These are phyloP conservation scores for Hypoxylon sp. DNA, from an alignment of 2,329 filamentous ascomycete genomes.

Conservation along the genomic window DNA sequence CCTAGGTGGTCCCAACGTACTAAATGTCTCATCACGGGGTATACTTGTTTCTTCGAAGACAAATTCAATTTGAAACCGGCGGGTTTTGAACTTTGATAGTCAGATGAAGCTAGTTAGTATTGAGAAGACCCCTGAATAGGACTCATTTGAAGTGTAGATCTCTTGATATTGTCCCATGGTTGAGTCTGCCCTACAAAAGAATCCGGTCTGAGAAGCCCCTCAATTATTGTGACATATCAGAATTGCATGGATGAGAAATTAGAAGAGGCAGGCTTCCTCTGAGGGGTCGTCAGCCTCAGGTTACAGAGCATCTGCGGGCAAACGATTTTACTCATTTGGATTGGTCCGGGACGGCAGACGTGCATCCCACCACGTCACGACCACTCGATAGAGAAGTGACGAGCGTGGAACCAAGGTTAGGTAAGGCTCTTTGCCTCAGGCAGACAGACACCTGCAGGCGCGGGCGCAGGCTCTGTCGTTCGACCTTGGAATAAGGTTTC, in stretches of 20 bases:
- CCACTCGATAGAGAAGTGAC: not conserved
- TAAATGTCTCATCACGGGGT: too few relatives aligned
- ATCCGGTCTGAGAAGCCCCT: not conserved
- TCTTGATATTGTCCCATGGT: not conserved
- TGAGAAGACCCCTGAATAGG: not conserved
- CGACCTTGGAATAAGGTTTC: slow-evolving; percentile 3
- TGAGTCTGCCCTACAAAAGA: not conserved
- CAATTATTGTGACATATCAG: slow-evolving; percentile 14
- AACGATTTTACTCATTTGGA: not conserved
- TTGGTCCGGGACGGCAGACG: slow-evolving; percentile 13
- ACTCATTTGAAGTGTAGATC: not conserved
- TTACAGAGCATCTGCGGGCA: slow-evolving; percentile 7
- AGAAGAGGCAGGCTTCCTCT: not conserved
- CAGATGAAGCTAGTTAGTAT: too few relatives aligned
- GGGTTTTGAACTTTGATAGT: too few relatives aligned
- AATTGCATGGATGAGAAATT: slow-evolving; percentile 1
- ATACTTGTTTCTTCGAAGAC: too few relatives aligned
- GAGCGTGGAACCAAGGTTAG: not conserved
- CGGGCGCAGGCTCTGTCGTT: not conserved
- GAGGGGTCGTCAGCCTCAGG: not conserved
- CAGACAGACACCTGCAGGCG: not conserved
- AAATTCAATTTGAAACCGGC: too few relatives aligned
- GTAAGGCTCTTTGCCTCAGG: slow-evolving; percentile 4
- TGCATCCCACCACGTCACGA: slow-evolving; percentile 12
- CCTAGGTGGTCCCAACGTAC: too few relatives aligned